phyloP scores from a whole-genome alignment of 208 protist genomes.

The Acanthamoeba castellanii region DNA sequence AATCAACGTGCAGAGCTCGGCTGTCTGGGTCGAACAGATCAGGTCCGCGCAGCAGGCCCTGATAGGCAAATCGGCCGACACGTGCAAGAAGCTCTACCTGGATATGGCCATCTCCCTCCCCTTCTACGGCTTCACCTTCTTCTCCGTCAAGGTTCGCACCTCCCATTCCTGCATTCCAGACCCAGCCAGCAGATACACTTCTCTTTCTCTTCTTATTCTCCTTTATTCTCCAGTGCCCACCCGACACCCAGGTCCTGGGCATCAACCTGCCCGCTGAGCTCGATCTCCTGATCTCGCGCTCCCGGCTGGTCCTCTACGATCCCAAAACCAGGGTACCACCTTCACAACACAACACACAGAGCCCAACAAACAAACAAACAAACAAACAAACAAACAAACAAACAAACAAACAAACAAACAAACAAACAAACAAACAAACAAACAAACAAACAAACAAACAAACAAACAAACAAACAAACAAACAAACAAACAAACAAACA shows the following conservation, averaged over 20 bases:
- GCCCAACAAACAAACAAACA: too few species aligned
- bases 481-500: too few species aligned
- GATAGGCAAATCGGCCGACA: background rate
- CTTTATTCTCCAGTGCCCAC: background rate
- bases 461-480: too few species aligned
- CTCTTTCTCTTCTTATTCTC: background rate
- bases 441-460: too few species aligned
- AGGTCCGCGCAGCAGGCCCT: background rate
- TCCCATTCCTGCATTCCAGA: background rate
- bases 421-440: too few species aligned
- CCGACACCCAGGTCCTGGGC: background rate
- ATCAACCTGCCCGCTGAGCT: background rate
- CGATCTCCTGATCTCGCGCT: background rate
- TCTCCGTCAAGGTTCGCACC: background rate
- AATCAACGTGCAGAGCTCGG: background rate
- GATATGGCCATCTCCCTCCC: background rate
- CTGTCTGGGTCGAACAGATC: background rate
- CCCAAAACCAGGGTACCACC: background rate
- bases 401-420: too few species aligned
- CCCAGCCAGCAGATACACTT: background rate
- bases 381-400: too few species aligned
- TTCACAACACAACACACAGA: too few species aligned
- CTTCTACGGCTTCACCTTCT: slow-evolving; percentile 22
- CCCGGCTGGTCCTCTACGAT: background rate
- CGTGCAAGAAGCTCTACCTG: slow-evolving; percentile 21